Evolutionary conservation across 345 rosid species (phyloP).

Genomic region (Sonneratia caseolaris): DNA sequence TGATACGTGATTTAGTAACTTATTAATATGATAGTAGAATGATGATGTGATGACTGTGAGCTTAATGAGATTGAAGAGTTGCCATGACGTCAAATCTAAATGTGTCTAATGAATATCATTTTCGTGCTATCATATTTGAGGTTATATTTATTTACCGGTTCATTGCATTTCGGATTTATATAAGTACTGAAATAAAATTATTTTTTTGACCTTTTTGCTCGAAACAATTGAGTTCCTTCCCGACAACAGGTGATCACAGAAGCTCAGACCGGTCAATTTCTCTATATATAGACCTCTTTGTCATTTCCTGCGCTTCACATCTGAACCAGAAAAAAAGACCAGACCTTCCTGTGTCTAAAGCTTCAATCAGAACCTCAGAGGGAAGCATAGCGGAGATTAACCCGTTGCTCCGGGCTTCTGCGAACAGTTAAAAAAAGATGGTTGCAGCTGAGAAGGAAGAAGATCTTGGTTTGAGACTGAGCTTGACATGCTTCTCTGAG

Average conservation of each 20-base stretch:
- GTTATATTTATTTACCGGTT: too few species aligned
- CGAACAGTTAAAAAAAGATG: background rate
- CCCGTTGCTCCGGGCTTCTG: background rate
- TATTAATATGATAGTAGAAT: too few species aligned
- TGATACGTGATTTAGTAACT: too few species aligned
- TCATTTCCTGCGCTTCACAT: background rate
- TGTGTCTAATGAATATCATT: too few species aligned
- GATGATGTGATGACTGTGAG: too few species aligned
- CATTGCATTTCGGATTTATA: too few species aligned
- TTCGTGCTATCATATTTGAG: too few species aligned
- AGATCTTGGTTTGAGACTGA: slow-evolving; percentile 72
- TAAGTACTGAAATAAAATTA: too few species aligned
- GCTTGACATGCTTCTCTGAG: slow-evolving; percentile 49
- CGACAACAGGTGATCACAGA: background rate
- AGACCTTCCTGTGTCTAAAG: background rate
- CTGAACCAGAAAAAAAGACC: background rate
- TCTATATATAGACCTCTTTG: background rate
- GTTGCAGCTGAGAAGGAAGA: slow-evolving; percentile 66
- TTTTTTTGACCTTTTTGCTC: too few species aligned
- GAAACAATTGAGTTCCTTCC: background rate
- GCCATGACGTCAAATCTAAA: too few species aligned
- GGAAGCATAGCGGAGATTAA: background rate
- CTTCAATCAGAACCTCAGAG: background rate
- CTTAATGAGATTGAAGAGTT: too few species aligned
- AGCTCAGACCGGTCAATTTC: background rate